phyloP scores from a whole-genome alignment of 768 basidiomycete species.

The Trametes coccinea region DNA sequence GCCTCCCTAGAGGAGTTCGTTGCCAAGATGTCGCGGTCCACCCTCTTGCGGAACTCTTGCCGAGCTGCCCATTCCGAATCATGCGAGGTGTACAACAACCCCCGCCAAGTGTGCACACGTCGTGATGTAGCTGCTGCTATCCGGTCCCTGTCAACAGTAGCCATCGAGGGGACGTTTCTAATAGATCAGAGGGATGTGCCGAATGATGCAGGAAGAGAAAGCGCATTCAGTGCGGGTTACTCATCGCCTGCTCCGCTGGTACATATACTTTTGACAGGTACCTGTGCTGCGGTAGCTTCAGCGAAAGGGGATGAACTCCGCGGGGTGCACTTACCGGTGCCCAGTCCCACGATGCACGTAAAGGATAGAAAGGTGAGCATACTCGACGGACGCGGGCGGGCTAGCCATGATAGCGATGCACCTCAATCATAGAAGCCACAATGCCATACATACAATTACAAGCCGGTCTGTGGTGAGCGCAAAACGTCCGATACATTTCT shows the following conservation, averaged over 20 bases:
- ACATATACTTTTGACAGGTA: too few species aligned
- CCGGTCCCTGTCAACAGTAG: not conserved
- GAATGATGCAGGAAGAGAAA: too few species aligned
- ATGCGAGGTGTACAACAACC: conserved; percentile 3
- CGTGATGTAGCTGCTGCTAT: not conserved
- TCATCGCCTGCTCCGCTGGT: too few species aligned
- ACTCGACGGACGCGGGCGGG: too few species aligned
- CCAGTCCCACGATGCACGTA: too few species aligned
- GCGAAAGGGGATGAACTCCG: too few species aligned
- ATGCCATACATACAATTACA: not conserved
- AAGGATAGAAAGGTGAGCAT: too few species aligned
- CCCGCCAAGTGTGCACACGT: not conserved
- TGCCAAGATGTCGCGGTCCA: conserved; percentile 3
- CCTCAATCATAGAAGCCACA: not conserved
- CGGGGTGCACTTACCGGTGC: too few species aligned
- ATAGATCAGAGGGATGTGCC: too few species aligned
- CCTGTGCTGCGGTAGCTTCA: too few species aligned
- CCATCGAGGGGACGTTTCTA: too few species aligned
- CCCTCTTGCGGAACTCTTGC: conserved; percentile 8
- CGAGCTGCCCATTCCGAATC: conserved; percentile 10
- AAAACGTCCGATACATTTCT: not conserved
- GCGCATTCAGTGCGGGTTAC: too few species aligned
- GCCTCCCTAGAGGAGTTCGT: not conserved
- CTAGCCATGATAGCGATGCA: not conserved
- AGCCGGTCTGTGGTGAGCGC: not conserved